phyloP scores from a whole-genome alignment of 2,329 filamentous ascomycete species.

The Sporothrix mexicana region DNA sequence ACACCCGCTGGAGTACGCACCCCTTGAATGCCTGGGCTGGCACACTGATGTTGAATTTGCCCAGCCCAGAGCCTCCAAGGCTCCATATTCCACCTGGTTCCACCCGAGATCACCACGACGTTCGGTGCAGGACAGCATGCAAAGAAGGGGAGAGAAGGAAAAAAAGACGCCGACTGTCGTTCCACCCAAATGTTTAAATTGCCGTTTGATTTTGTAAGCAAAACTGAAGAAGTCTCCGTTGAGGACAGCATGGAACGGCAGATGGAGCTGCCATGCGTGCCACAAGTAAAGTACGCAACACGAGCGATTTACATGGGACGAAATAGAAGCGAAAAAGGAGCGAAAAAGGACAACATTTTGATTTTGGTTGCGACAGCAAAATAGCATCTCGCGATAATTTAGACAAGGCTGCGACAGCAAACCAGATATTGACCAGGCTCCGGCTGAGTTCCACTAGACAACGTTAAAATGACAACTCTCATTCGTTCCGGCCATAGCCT shows the following conservation, averaged over 20 bases:
- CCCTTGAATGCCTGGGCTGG: not conserved
- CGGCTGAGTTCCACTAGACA: not conserved
- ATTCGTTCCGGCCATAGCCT: constrained; percentile 31
- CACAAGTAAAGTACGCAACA: not conserved
- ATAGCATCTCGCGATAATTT: constrained; percentile 17
- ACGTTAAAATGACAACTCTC: constrained; percentile 7
- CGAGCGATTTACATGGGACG: not conserved
- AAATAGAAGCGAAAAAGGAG: not conserved
- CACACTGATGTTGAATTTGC: not conserved
- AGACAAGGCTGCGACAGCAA: constrained; percentile 5
- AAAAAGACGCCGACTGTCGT: not conserved
- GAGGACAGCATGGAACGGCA: not conserved
- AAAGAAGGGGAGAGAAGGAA: too few relatives aligned
- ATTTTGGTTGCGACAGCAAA: not conserved
- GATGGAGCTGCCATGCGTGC: not conserved
- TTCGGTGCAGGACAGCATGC: too few relatives aligned
- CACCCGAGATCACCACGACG: not conserved
- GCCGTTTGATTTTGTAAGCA: constrained; percentile 14
- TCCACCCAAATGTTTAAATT: constrained; percentile 5
- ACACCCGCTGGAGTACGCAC: not conserved
- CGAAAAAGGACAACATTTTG: not conserved
- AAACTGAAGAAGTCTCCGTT: constrained; percentile 19
- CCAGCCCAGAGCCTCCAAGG: not conserved
- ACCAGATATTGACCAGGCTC: constrained; percentile 21
- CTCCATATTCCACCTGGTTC: not conserved